Evolutionary conservation across 805 yeast genomes (phyloP), one percentile per base, ranked within the genome.

Genomic region (Dipodascus albidus): DNA sequence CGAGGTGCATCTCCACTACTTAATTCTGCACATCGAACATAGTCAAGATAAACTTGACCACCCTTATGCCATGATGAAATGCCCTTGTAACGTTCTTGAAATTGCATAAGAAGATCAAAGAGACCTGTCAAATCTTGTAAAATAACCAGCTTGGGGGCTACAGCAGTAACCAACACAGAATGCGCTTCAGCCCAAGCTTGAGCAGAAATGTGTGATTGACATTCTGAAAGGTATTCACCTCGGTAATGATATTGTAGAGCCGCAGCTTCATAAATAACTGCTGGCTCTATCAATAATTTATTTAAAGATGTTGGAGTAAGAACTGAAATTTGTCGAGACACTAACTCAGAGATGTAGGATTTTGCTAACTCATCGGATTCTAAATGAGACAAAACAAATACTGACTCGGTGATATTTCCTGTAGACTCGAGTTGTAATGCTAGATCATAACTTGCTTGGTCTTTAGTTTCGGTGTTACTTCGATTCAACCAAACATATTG

Each of bases 71-170:
- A 71, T 3, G 53, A 44, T 1, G 56, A 3, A 31, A 61, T 48
- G 55, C 58, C 50, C 3, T 51, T 48, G 2, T 60, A 52, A 8
- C 57, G 62, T 27, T 62, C 54, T 15, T 54, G 52, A 47, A 63
- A 59, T 38, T 58, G 54, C 21, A 35, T 17, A 9, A 72, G 53
- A 8, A 67, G 49, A 3, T 54, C 59, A 19, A 49, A 51, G 11
- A 70, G 53, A 14, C 52, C 52, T 19, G 48, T 57, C 3, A 59
- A 50, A 14, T 65, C 68, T 53, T 77, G 75, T n/a, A 77, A 72
- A 15, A 82, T 76, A 1, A 90, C 78, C 2, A 83, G 77, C 14
- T 67, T 65, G 6, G 98, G 98, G 0, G 91, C 98, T 27, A 88
- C 83, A 2, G 73, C 64, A 0, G 70, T 62, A 6, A 82, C 60